Conservation (phyloP, 2,329 filamentous ascomycete genomes). For the Lachnellula cervina region DNA sequence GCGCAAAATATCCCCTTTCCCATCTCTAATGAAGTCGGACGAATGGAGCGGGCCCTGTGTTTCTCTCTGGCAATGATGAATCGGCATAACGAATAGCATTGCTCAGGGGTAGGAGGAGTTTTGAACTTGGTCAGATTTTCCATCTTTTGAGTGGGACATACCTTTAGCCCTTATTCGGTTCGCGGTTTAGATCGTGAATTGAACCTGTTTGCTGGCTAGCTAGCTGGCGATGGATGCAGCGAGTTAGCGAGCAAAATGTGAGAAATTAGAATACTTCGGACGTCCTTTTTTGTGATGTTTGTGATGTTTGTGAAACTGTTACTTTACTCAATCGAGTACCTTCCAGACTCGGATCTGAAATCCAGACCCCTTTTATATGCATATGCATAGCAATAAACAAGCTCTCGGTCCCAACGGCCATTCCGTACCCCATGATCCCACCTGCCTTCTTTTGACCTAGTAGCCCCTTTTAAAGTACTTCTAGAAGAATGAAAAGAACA, state of each 20-base stretch:
- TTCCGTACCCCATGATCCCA: too few relatives aligned
- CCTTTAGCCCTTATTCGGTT: too few relatives aligned
- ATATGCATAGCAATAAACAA: too few relatives aligned
- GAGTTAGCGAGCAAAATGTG: not conserved
- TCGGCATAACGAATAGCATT: constrained; percentile 18
- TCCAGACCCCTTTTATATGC: too few relatives aligned
- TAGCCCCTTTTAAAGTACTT: too few relatives aligned
- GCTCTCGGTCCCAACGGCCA: too few relatives aligned
- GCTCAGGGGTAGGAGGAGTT: constrained; percentile 22
- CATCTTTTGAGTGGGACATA: not conserved
- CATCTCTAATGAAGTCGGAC: not conserved
- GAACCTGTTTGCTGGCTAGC: not conserved
- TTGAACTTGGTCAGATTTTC: not conserved
- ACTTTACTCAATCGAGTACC: not conserved
- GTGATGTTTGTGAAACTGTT: not conserved
- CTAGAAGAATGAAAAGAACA: too few relatives aligned
- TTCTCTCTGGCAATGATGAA: not conserved
- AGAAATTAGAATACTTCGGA: not conserved
- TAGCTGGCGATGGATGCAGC: not conserved
- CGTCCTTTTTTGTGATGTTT: too few relatives aligned
- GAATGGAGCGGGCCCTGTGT: not conserved
- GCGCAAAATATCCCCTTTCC: not conserved
- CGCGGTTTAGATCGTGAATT: too few relatives aligned
- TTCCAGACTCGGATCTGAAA: too few relatives aligned
- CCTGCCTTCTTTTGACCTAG: too few relatives aligned